phyloP scores from a whole-genome alignment of 208 protist species.

The Acanthamoeba quina region DNA sequence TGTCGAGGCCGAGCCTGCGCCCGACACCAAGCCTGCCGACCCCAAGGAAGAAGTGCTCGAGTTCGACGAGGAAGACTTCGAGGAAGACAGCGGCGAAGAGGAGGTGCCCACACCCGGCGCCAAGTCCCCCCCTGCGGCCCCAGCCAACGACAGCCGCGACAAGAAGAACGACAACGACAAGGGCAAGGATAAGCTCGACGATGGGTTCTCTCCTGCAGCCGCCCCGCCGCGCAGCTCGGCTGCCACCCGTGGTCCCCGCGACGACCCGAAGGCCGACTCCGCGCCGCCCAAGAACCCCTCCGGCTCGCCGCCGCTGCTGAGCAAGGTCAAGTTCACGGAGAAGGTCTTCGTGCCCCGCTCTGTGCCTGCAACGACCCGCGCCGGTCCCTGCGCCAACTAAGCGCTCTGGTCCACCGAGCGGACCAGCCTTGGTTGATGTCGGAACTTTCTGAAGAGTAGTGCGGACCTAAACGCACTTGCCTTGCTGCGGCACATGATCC shows the following conservation, averaged over 20 bases:
- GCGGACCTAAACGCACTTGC: too few species aligned
- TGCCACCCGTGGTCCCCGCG: background rate
- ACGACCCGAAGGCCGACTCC: background rate
- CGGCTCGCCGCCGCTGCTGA: background rate
- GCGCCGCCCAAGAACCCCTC: background rate
- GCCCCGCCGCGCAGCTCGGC: too few species aligned
- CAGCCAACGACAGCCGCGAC: background rate
- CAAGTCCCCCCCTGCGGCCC: too few species aligned
- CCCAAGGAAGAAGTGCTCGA: conserved; percentile 27
- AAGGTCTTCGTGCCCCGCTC: background rate
- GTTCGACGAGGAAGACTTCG: background rate
- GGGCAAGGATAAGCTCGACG: background rate
- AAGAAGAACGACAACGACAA: too few species aligned
- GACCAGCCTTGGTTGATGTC: too few species aligned
- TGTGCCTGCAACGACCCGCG: too few species aligned
- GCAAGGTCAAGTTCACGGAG: conserved; percentile 1
- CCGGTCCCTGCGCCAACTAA: too few species aligned
- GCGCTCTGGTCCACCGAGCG: too few species aligned
- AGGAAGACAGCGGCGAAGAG: background rate
- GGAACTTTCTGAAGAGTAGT: too few species aligned
- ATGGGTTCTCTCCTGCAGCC: too few species aligned
- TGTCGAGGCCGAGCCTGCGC: background rate
- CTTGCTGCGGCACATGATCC: too few species aligned
- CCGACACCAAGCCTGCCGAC: background rate
- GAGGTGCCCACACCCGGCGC: too few species aligned